Evolutionary conservation across 768 basidiomycete genomes (phyloP), one percentile per base, ranked within the genome.

Genomic region (Hygrocybe coccinea): DNA sequence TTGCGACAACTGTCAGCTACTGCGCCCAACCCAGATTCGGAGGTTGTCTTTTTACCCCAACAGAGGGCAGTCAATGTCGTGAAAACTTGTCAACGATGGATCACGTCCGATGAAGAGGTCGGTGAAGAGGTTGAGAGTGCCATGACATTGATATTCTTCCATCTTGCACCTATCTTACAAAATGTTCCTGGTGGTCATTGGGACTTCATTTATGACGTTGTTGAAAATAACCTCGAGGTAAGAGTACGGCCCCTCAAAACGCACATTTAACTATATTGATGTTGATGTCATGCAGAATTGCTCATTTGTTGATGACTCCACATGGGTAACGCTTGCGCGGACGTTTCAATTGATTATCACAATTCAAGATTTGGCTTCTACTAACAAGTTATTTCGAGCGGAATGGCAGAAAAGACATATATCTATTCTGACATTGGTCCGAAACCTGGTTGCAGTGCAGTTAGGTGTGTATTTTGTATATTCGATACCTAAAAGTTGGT

Each of bases 211-310:
- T 95, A 91, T 67, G 94, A 97, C 65, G 69, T 97, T 14, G 65
- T 95, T 11, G 94, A 95, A 68, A 88, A 78, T 56, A 91, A 89
- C 62, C 75, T 98, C 2, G 95, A 97, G 80, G 92, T 92, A 54
- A 79, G 63, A 14, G 22, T 14, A 39, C 12, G 10, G 21, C 19
- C 29, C 24, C 48, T 25, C 37, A 8, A 10, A 35, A 7, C 36
- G n/a, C 24, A 12, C 22, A 43, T 21, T 12, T 24, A 17, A 51
- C 11, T 37, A 15, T 29, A 11, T 36, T 33, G 36, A 25, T 51
- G 15, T 46, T 52, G n/a, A 52, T 29, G 5, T 15, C 19, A 15
- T 35, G 19, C 11, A 91, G 91, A 79, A 75, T 43, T 79, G 80
- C 22, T 79, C 82, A 0, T 73, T 88, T 15, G 72, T 74, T 4